Base-by-base conservation (phyloP, 2,329 filamentous ascomycete genomes). In the Alternaria atra region DNA sequence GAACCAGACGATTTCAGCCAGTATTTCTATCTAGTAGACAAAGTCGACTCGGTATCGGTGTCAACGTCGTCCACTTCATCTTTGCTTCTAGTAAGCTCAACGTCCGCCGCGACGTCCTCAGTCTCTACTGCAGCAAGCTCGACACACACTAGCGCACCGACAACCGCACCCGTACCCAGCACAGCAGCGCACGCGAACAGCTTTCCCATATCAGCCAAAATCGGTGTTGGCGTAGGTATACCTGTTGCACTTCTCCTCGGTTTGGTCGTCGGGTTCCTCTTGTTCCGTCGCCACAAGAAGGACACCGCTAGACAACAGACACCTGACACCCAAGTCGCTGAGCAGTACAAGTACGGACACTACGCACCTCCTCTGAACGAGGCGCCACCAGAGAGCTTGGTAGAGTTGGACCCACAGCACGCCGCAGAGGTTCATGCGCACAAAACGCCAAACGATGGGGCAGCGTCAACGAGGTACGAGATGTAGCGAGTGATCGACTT, bases 191-290 rank as follows among this genome's bases (percentile, higher is more conserved):
- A 15, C 8, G 39, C 27, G 40, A 32, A 25, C 13, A 32, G 35
- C 51, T 55, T 55, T 2, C 52, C 52, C 15, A 55, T 20, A n/a
- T 43, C 52, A 32, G 40, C 40, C 30, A 55, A 55, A 37, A 55
- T 55, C 9, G 40, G 52, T 1, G 40, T 55, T 27, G 52, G 52
- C 17, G 40, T 55, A 13, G 52, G 30, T 1, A 55, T 55, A 32
- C 52, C 52, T 20, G 29, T 55, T 8, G 52, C 52, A 25, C 40
- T 55, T 29, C 23, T 55, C 9, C 23, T 55, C 17, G 52, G 40
- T 7, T 39, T 55, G 4, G 13, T 35, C 15, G 20, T 44, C 20
- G 52, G 52, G 13, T 55, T 55, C 29, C 40, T 55, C 29, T 29
- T 55, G 1, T 55, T 46, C 30, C 40, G 40, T 44, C 52, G 30